A percentile compares a stretch with the other conserved stretches of the same genome.
Conservation (phyloP, 192 early-diverging fungal genomes). For the Ramicandelaber brevisporus region DNA sequence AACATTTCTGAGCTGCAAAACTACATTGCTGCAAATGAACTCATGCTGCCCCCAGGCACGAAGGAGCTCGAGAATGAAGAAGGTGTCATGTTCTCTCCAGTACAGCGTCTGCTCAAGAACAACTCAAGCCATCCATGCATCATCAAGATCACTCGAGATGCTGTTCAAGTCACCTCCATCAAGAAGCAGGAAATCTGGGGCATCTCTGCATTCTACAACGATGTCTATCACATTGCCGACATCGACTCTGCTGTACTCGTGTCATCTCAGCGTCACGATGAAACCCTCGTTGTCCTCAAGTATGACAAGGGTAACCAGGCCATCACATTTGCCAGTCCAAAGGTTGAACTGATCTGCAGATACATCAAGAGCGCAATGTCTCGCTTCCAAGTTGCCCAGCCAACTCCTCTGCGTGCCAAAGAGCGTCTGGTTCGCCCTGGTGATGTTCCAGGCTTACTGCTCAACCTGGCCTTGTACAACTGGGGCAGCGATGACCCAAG, state of each 20-base stretch:
- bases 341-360: conserved; percentile 36
- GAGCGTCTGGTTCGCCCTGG: conserved; percentile 57
- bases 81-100: conserved; percentile 31
- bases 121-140: conserved; percentile 41
- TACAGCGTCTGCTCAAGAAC: conserved; percentile 38
- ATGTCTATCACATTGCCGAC: conserved; percentile 67
- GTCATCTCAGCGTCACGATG: conserved; percentile 23
- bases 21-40: conserved; percentile 40
- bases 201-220: conserved; percentile 45
- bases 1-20: conserved; percentile 42
- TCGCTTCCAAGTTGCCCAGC: conserved; percentile 37
- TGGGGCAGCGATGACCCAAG: conserved; percentile 57
- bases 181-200: conserved; percentile 57
- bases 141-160: conserved; percentile 58
- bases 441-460: conserved; percentile 73
- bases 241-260: conserved; percentile 34
- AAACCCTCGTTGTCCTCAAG: conserved; percentile 53
- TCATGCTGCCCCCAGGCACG: conserved; percentile 50
- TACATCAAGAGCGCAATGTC: conserved; percentile 45
- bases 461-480: conserved; percentile 84
- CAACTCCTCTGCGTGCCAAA: conserved; percentile 21
- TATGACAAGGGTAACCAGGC: conserved; percentile 37
- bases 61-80: conserved; percentile 45
- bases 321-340: conserved; percentile 43
- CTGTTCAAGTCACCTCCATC: conserved; percentile 46